Evolutionary conservation across 129 eudicot species (phyloP), one percentile per base, ranked within the genome.

Genomic region (Mikania micrantha): DNA sequence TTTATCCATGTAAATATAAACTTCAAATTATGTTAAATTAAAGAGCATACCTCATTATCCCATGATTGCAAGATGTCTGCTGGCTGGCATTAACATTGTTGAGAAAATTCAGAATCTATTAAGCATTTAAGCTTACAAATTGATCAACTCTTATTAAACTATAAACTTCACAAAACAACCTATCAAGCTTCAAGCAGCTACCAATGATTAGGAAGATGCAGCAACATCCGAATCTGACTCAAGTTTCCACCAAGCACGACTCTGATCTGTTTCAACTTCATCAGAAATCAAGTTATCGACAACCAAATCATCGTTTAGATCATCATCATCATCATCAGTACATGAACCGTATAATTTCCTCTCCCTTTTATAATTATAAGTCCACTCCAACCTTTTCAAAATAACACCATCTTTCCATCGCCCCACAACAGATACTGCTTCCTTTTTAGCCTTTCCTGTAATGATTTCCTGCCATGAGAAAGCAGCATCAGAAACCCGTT

Each of bases 381-480:
- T 70, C 97, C 97, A 90, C 73, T 91, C 98, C 70, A 91, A 74
- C 54, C 68, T 80, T 74, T 78, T 77, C 69, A 91, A 69, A 68
- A 84, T 75, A 62, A 82, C 96, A 36, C 77, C 77, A 53, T 92
- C 95, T 72, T 86, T 86, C 98, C 96, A 92, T 71, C 50, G 74
- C 12, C 91, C 84, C 11, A 84, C 87, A 74, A 82, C 96, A 1
- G 86, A 78, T 9, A 72, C 83, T 0, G 85, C 91, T 54, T 84
- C 85, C 34, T 78, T 80, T 73, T 74, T 92, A 20, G 91, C 96
- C 82, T 84, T 88, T 53, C 95, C 96, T 70, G 80, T 58, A 64
- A 88, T 78, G 3, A 92, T 79, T 54, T 92, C 96, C 74, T 89
- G 70, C 98, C 96, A 92, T 4, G 98, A 92, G 62, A 73, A 88